These are phyloP conservation scores for Aphanocladium album DNA, from an alignment of 2,329 filamentous ascomycete genomes.

Conservation along the genomic window DNA sequence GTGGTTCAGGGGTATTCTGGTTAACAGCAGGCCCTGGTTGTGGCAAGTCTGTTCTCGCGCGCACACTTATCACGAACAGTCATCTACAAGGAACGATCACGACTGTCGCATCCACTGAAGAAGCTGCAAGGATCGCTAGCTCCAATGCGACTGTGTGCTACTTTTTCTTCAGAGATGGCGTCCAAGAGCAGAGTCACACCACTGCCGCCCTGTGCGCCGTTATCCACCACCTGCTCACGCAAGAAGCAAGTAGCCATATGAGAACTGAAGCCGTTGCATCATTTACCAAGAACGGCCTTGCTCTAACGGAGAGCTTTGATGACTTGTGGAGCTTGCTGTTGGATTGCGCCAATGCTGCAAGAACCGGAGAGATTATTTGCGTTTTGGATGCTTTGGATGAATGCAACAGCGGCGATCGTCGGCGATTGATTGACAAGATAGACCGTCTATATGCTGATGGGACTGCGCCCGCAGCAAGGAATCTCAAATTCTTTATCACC, in stretches of 20 bases:
- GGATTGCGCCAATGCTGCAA: background rate
- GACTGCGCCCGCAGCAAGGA: background rate
- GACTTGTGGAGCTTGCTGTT: background rate
- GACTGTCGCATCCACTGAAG: background rate
- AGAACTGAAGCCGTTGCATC: background rate
- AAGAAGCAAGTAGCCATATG: background rate
- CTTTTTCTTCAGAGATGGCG: constrained; percentile 36
- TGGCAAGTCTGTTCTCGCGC: constrained; percentile 34
- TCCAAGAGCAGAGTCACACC: constrained; percentile 24
- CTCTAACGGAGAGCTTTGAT: background rate
- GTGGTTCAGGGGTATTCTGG: background rate
- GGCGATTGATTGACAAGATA: background rate
- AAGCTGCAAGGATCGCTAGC: background rate
- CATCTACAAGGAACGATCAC: constrained; percentile 16
- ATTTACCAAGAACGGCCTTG: background rate
- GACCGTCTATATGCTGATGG: background rate
- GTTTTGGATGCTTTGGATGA: constrained; percentile 5
- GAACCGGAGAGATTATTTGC: background rate
- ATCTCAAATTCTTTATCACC: constrained; percentile 1
- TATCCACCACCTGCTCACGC: constrained; percentile 31
- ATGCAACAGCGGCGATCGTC: background rate
- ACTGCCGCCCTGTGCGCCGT: constrained; percentile 28
- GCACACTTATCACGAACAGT: constrained; percentile 27
- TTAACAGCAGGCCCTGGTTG: constrained; percentile 33
- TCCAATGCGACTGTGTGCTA: constrained; percentile 23